Percentiles rank a stretch among this genome's conserved stretches.
Evolutionary conservation across 768 basidiomycete genomes (phyloP).

Genomic region (Tremella yokohamensis): DNA sequence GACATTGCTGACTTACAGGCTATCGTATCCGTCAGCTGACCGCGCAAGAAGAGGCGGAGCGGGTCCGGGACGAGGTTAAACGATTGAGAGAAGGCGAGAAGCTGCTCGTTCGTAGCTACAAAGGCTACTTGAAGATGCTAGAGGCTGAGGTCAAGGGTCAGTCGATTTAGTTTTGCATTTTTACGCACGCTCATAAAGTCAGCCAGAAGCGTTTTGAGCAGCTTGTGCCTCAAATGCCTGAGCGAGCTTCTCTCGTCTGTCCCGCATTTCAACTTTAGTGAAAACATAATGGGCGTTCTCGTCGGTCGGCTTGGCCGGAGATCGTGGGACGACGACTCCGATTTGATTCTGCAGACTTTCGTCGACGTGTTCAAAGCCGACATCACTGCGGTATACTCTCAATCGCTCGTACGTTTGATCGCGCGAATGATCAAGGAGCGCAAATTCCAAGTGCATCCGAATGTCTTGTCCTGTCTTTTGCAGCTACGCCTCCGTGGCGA

Average conservation of each 20-base stretch:
- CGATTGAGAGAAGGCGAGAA: constrained; percentile 93
- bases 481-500: constrained; percentile 83
- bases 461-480: constrained; percentile 77
- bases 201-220: constrained; percentile 53
- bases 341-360: constrained; percentile 76
- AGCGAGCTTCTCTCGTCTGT: constrained; percentile 76
- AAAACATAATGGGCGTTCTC: constrained; percentile 84
- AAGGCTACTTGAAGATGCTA: constrained; percentile 76
- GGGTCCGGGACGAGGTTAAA: constrained; percentile 88
- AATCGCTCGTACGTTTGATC: constrained; percentile 82
- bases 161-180: too few species aligned
- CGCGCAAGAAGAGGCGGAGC: constrained; percentile 84
- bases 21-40: constrained; percentile 90
- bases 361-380: constrained; percentile 80
- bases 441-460: constrained; percentile 81
- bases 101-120: constrained; percentile 81
- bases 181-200: constrained; percentile 2
- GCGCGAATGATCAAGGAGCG: constrained; percentile 96
- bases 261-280: constrained; percentile 94
- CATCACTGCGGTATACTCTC: constrained; percentile 71
- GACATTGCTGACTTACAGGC: constrained; percentile 39
- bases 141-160: constrained; percentile 84
- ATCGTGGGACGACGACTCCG: constrained; percentile 83
- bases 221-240: constrained; percentile 74
- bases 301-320: constrained; percentile 76